Base-by-base conservation (phyloP, 768 basidiomycete species). In the Mycena vitilis region DNA sequence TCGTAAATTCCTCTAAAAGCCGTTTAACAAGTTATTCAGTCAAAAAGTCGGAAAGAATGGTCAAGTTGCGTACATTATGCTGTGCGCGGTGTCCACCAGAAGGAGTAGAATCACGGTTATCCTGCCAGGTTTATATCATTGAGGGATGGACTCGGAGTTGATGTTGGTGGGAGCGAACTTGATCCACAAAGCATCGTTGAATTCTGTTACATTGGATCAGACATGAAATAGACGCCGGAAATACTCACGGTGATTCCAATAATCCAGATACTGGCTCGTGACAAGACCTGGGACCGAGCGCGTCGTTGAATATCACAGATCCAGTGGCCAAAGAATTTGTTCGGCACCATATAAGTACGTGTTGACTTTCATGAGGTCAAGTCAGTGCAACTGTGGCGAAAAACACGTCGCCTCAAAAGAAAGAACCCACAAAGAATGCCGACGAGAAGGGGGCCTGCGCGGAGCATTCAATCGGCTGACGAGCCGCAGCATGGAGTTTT, bases 171-270 rank as follows among this genome's bases (percentile, higher is more conserved):
- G 5, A 34, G 56, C 74, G 25, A 52, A 79, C 78, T 72, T 77
- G 52, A 79, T 72, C 64, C 71, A 72, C 23, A 37, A 60, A 13
- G 78, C 71, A 60, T 81, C 78, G 16, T 73, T 71, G 60, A 76
- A 79, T 47, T 74, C 79, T 77, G 47, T 15, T 16, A 38, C 55
- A 44, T 34, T 57, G 12, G 11, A 38, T 58, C 45, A 56, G 72
- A 68, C 63, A 74, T 75, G 20, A 10, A 23, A 25, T 42, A 13
- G 11, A 11, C 37, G 7, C 1, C 18, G 13, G 4, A 18, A 23
- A 16, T 1, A 73, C 78, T 70, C 76, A 83, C 74, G 79, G 77
- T 66, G 77, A 77, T 37, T 73, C 65, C 70, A 78, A 76, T 65
- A 82, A 66, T n/a, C 76, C 72, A 68, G 75, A 77, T 66, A 83